Percentiles rank a stretch among this genome's conserved stretches.
These are phyloP conservation scores for Cryptococcus sp. DNA, from an alignment of 1,284 basidiomycete genomes.

Conservation along the genomic window DNA sequence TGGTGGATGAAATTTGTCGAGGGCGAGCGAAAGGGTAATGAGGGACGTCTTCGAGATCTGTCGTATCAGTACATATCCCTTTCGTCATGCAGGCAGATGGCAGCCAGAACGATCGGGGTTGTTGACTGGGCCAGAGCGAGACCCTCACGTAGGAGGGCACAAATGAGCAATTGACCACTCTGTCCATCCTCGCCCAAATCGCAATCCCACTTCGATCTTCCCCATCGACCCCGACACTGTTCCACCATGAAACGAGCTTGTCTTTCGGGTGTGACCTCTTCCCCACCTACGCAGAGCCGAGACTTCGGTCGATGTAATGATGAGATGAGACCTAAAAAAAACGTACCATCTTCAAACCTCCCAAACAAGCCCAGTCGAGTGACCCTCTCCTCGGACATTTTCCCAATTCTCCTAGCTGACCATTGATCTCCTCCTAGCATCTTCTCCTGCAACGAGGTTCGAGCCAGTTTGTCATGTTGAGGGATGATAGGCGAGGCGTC, in stretches of 20 bases:
- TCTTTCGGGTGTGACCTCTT: too few species aligned
- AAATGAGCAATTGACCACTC: neutral
- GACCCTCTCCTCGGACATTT: neutral
- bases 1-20: neutral
- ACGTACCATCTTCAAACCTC: neutral
- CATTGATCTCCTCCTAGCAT: neutral
- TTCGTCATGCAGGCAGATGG: too few species aligned
- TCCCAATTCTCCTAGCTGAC: neutral
- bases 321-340: neutral
- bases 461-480: too few species aligned
- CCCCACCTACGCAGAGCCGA: neutral
- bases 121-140: neutral
- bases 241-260: too few species aligned
- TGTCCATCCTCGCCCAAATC: neutral
- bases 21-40: too few species aligned
- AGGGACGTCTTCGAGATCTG: too few species aligned
- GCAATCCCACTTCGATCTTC: neutral
- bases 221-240: too few species aligned
- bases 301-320: neutral
- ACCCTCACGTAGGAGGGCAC: neutral
- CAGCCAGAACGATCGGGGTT: too few species aligned
- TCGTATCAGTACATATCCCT: too few species aligned
- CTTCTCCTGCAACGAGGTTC: too few species aligned
- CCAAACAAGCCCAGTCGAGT: neutral
- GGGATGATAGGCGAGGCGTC: too few species aligned